Evolutionary conservation across 352 stramenopile species (phyloP).

Genomic region (Globisporangium recalcitrans): DNA sequence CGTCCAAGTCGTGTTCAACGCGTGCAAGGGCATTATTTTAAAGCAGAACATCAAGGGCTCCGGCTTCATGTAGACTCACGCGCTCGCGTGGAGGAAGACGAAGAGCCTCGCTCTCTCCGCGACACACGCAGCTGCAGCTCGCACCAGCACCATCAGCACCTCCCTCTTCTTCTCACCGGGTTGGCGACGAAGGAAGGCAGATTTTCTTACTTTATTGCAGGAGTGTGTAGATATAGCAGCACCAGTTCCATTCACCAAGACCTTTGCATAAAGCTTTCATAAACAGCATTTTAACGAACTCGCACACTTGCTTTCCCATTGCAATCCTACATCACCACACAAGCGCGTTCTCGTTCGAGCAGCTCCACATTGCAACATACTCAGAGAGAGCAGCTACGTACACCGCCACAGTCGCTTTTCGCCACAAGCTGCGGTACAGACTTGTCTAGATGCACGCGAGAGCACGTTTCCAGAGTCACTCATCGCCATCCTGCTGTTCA

Average conservation of each 20-base stretch:
- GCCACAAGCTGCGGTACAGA: too few relatives aligned
- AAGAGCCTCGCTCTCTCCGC: neutral
- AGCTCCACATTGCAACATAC: neutral
- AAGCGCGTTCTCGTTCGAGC: too few relatives aligned
- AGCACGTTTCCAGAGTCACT: neutral
- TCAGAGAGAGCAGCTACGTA: neutral
- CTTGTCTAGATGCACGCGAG: too few relatives aligned
- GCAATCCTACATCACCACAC: neutral
- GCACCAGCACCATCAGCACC: constrained; percentile 9
- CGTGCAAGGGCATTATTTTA: constrained; percentile 95
- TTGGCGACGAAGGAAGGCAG: constrained; percentile 1
- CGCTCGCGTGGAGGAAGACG: neutral
- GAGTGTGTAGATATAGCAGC: constrained; percentile 16
- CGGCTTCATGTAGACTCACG: constrained; percentile 71
- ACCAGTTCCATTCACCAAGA: constrained; percentile 4
- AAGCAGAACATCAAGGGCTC: constrained; percentile 91
- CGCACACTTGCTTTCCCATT: neutral
- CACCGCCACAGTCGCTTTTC: too few relatives aligned
- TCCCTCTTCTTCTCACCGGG: constrained; percentile 10
- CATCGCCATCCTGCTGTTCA: neutral
- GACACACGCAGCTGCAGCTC: neutral
- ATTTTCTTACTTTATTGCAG: constrained; percentile 7
- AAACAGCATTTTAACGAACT: constrained; percentile 8
- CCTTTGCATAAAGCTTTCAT: constrained; percentile 13
- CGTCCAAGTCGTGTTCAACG: constrained; percentile 95